phyloP scores from a whole-genome alignment of 2,329 filamentous ascomycete species.

The Pleomassaria siparia region DNA sequence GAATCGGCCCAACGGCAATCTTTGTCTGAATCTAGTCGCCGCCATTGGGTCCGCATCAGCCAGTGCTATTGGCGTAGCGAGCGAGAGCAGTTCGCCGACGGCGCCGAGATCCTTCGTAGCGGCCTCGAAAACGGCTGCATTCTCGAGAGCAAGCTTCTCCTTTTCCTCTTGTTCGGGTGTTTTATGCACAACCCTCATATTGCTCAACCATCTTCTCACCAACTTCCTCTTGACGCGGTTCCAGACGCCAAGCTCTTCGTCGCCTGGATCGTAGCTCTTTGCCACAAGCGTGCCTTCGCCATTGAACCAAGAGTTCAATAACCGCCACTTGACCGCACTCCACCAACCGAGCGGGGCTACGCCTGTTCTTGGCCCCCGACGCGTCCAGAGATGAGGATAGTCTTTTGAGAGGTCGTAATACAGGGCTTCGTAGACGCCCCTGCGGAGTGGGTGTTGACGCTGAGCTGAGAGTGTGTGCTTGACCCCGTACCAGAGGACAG shows the following conservation, averaged over 20 bases:
- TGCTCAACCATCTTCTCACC: slow-evolving; percentile 44
- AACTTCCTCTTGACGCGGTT: slow-evolving; percentile 44
- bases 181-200: slow-evolving; percentile 31
- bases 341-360: slow-evolving; percentile 44
- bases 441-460: slow-evolving; percentile 48
- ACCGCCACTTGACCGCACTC: slow-evolving; percentile 50
- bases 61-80: slow-evolving; percentile 39
- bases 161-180: slow-evolving; percentile 1
- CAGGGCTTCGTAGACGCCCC: slow-evolving; percentile 54
- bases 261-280: slow-evolving; percentile 31
- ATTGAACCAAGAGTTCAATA: slow-evolving; percentile 51
- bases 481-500: slow-evolving; percentile 51
- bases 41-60: slow-evolving; percentile 42
- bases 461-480: slow-evolving; percentile 49
- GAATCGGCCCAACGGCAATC: slow-evolving; percentile 19
- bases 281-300: slow-evolving; percentile 44
- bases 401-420: slow-evolving; percentile 51
- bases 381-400: slow-evolving; percentile 53
- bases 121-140: slow-evolving; percentile 6
- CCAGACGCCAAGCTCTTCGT: slow-evolving; percentile 44
- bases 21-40: slow-evolving; percentile 26
- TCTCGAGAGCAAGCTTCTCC: not conserved
- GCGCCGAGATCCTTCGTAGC: slow-evolving; percentile 26
- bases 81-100: slow-evolving; percentile 35
- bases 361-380: slow-evolving; percentile 47